Base-by-base conservation (phyloP, 2,329 filamentous ascomycete genomes). In the Colletotrichum lindemuthianum region DNA sequence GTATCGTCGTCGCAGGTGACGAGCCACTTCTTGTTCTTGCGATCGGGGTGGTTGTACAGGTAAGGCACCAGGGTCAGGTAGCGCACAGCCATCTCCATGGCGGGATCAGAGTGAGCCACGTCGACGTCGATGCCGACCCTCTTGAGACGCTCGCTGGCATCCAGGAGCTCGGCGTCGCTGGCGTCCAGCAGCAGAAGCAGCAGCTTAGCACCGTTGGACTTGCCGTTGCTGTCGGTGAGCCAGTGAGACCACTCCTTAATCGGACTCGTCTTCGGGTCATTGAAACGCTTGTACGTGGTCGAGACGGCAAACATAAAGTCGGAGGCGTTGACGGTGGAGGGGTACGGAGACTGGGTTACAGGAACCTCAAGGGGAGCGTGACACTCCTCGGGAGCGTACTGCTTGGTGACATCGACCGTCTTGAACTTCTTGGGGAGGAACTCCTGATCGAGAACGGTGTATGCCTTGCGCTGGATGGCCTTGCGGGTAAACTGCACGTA, bases 1-100 rank as follows among this genome's bases (percentile, higher is more conserved):
- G 87, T 90, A 67, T 90, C 87, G 68, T 90, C 87, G 68, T 90
- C 87, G 71, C 87, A 88, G 12, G 85, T 81, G 12, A 87, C 86
- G 1, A 86, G 79, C 87, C 87, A 90, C 68, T 85, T 86, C 73
- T 82, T 85, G 36, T 72, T 72, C 32, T 70, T 72, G 50, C 82
- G 77, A 2, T 82, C 81, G 2, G 77, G 77, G 68, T 87, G 84
- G 55, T 81, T 81, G 74, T 84, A 87, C 11, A 88, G 74, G 0
- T 81, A 82, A 3, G 85, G 84, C 2, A 86, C 80, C 2, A 88
- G 78, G 0, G 81, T 84, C 24, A 88, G 75, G 69, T 88, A 88
- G 59, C 85, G 82, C 47, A 86, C 83, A 4, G 85, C 85, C 85
- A 87, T 88, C 68, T 85, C 82, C 68, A 84, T 78, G 11, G 76